phyloP scores from a whole-genome alignment of 345 rosid species.

The Eucalyptus regnans region DNA sequence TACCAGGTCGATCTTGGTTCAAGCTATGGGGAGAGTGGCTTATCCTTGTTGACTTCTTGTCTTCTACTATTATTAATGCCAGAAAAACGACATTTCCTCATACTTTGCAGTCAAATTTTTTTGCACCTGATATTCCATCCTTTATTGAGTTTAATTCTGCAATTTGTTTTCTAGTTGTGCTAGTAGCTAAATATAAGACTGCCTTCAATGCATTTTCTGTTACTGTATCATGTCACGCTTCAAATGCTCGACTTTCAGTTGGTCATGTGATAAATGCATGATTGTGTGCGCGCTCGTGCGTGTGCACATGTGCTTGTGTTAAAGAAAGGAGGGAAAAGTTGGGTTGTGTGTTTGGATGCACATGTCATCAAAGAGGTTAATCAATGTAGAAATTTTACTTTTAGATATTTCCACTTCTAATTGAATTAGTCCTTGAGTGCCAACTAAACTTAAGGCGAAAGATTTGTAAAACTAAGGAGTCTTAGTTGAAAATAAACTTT shows the following conservation, averaged over 20 bases:
- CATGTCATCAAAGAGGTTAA: background rate
- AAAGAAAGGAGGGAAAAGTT: background rate
- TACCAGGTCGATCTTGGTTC: background rate
- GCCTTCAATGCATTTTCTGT: background rate
- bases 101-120: background rate
- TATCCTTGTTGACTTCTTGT: background rate
- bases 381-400: background rate
- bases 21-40: background rate
- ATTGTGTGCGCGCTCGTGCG: rapidly evolving
- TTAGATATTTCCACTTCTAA: background rate
- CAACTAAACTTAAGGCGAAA: background rate
- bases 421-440: background rate
- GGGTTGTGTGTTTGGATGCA: background rate
- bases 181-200: background rate
- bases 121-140: background rate
- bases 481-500: background rate
- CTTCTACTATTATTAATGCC: background rate
- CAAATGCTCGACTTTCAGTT: background rate
- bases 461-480: background rate
- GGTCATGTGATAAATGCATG: background rate
- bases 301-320: background rate
- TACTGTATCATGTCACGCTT: background rate
- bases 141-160: background rate
- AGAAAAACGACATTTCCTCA: background rate
- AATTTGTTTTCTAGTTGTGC: background rate